phyloP scores from a whole-genome alignment of 257 asterid genomes.

The Gentiana dahurica region DNA sequence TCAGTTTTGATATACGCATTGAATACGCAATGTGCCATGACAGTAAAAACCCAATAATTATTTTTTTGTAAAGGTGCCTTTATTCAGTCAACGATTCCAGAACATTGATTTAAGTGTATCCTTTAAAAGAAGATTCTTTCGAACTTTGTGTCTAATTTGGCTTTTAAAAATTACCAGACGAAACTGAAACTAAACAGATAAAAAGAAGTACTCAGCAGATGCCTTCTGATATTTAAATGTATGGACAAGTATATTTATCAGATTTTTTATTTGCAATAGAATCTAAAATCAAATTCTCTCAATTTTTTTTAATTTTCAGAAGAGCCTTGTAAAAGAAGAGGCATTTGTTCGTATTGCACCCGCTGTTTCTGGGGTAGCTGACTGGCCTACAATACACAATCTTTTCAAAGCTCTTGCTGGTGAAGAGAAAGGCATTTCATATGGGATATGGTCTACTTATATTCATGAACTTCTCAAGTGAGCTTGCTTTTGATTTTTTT shows the following conservation, averaged over 20 bases:
- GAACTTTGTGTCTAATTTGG: too few relatives aligned
- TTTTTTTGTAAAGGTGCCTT: too few relatives aligned
- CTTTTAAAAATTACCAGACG: too few relatives aligned
- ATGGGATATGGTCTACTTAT: constrained; percentile 66
- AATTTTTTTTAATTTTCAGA: constrained; percentile 32
- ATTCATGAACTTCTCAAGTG: constrained; percentile 79
- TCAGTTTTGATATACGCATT: too few relatives aligned
- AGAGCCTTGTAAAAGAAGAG: constrained; percentile 72
- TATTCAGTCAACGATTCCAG: too few relatives aligned
- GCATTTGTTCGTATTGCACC: constrained; percentile 97
- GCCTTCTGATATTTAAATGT: too few relatives aligned
- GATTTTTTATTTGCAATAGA: not conserved
- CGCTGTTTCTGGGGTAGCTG: constrained; percentile 92
- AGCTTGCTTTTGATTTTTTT: constrained; percentile 17
- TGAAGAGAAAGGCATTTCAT: constrained; percentile 63
- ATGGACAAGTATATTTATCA: not conserved
- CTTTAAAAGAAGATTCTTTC: too few relatives aligned
- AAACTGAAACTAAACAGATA: too few relatives aligned
- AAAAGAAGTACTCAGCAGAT: too few relatives aligned
- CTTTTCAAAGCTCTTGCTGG: constrained; percentile 90
- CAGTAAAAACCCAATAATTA: too few relatives aligned
- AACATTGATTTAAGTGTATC: too few relatives aligned
- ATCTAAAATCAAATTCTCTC: not conserved
- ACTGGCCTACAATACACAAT: constrained; percentile 78
- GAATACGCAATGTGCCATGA: too few relatives aligned